phyloP scores from a whole-genome alignment of 164 flowering plant genomes.

The Dillenia suffruticosa region DNA sequence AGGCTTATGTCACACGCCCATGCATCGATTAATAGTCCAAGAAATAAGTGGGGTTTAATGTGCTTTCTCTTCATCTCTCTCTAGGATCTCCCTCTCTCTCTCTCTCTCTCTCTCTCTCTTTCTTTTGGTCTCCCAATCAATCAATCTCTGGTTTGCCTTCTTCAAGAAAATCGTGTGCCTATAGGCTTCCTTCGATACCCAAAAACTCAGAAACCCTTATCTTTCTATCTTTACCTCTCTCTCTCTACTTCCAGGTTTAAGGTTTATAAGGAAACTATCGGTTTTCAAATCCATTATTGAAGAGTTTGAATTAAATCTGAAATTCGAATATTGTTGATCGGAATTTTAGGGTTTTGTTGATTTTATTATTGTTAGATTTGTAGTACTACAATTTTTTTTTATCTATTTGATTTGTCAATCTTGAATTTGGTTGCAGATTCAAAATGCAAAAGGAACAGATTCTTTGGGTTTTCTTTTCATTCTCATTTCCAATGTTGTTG shows the following conservation, averaged over 20 bases:
- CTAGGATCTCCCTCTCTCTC: not conserved
- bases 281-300: not conserved
- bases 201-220: no score
- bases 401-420: not conserved
- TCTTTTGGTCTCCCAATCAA: no score
- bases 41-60: not conserved
- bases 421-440: slow-evolving; percentile 8
- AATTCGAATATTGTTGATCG: no score
- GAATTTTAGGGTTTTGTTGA: no score
- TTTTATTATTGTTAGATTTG: not conserved
- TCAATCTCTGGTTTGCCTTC: no score
- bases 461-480: not conserved
- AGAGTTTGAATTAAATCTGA: no score
- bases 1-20: no score
- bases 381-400: not conserved
- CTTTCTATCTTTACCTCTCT: not conserved
- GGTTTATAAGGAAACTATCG: not conserved
- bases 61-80: no score
- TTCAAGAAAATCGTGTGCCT: no score
- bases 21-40: no score
- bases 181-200: no score
- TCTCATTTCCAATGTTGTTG: no score
- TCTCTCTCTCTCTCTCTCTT: not conserved
- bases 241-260: not conserved
- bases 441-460: slow-evolving; percentile 54